Base-by-base conservation (phyloP, 306 rosid genomes). In the Gastrolobium bilobum region DNA sequence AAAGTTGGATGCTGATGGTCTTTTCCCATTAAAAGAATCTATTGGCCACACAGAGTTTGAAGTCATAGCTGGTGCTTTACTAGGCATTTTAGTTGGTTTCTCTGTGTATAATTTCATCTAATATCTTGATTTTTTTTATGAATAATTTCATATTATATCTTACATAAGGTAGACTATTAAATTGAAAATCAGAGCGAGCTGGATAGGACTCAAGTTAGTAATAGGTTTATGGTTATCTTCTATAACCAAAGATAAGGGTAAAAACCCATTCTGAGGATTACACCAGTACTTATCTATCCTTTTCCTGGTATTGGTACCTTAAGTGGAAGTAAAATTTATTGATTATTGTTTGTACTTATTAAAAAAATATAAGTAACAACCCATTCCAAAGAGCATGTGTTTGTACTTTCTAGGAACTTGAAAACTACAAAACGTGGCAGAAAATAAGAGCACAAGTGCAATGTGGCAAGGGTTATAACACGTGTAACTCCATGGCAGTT, bases 31-130 rank as follows among this genome's bases (percentile, higher is more conserved):
- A 6, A 89, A 91, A 77, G 93, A 91, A 76, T 79, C 93, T n/a
- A 82, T 93, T 51, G 98, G 98, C 37, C 98, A 93, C 77, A 89
- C 93, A 11, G 93, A 91, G 85, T 77, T 91, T 77, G 97, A 93
- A 83, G 98, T 91, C 79, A 10, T 89, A 13, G 98, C 90, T 51
- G 98, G 98, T 78, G 97, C 94, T 56, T 85, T 91, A 14, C 71
- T 91, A 40, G 98, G 98, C 47, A 80, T 93, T 82, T 67, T 93
- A 48, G 97, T 91, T 67, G 86, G 86, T 72, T 46, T 89, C 70
- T 86, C 81, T 15, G 88, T 88, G 8, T 59, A 80, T 82, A 60
- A 57, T 60, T 64, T 75, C 46, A n/a, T 30, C 14, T 85, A 39
- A 85, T 63, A 3, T 65, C 40, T 47, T 46, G 4, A 33, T 43